Base-by-base conservation (phyloP, 1,139 yeast genomes). In the Wickerhamomyces sp. region DNA sequence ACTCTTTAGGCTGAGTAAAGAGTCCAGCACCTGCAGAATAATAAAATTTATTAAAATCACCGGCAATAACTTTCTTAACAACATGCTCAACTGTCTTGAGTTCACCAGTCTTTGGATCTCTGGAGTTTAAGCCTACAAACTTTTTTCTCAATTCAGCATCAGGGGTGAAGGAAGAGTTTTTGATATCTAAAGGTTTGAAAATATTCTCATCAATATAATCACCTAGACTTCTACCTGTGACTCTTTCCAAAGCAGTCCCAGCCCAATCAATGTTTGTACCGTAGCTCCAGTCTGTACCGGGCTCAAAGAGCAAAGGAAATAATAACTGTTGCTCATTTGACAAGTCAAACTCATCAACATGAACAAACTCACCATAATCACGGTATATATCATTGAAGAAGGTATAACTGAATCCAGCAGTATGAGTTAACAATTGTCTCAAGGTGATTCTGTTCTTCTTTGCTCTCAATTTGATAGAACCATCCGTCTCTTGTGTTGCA, bases 231-330 rank as follows among this genome's bases (percentile, higher is more conserved):
- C 54, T 38, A 3, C 77, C 78, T 4, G 70, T 49, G 13, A 71
- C 59, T 23, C 58, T 57, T 42, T 71, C 63, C 19, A 75, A 55
- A 1, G 72, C 59, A 23, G 62, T 54, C 2, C 81, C 79, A 5
- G 71, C 66, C 76, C 78, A 71, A 46, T 75, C 82, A 24, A 64
- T 57, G 34, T 66, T 62, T 33, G 64, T 64, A 14, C 82, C 81
- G 49, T 75, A 75, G 34, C 54, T 51, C 70, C 75, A 75, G 9
- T 54, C 46, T 1, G 71, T 53, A 2, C 81, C 81, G 2, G 82
- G 82, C 46, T 75, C 78, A 38, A 60, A 63, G 4, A 64, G 39
- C 33, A 75, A 58, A 0, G 80, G 80, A 21, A 37, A 41, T 12
- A 33, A 36, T 2, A 35, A 54, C 19, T 48, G 48, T 23, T 39